phyloP scores from a whole-genome alignment of 192 early-diverging fungal genomes.

The Mortierella alpina region DNA sequence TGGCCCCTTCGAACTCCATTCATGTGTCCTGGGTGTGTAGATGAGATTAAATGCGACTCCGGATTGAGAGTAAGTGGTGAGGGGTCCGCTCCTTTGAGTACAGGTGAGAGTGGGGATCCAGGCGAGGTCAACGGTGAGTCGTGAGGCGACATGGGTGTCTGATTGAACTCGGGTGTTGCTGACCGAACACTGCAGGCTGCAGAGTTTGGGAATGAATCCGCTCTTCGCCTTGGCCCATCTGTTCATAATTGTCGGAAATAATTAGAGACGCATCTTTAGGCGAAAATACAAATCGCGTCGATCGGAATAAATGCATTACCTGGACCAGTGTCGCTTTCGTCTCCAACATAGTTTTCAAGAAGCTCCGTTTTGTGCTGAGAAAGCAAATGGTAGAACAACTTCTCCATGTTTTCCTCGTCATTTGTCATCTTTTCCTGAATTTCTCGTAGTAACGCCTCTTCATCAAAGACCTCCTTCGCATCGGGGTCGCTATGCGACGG shows the following conservation, averaged over 20 bases:
- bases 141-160: slow-evolving; percentile 13
- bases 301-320: slow-evolving; percentile 16
- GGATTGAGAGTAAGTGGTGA: slow-evolving; percentile 22
- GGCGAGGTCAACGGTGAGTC: slow-evolving; percentile 37
- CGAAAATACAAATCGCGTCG: neutral
- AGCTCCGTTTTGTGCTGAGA: slow-evolving; percentile 47
- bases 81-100: slow-evolving; percentile 14
- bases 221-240: slow-evolving; percentile 41
- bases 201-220: slow-evolving; percentile 47
- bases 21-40: slow-evolving; percentile 1
- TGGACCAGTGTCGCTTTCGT: slow-evolving; percentile 37
- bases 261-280: neutral
- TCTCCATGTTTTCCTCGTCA: slow-evolving; percentile 49
- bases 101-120: slow-evolving; percentile 21
- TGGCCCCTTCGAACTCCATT: slow-evolving; percentile 3
- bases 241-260: neutral
- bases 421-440: slow-evolving; percentile 50
- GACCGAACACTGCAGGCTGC: slow-evolving; percentile 33
- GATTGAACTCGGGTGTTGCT: slow-evolving; percentile 31
- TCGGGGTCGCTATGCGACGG: slow-evolving; percentile 47
- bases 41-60: neutral
- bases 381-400: slow-evolving; percentile 38
- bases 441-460: slow-evolving; percentile 39
- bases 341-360: slow-evolving; percentile 35
- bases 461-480: slow-evolving; percentile 48